Base-by-base conservation (phyloP, 2,329 filamentous ascomycete genomes). In the Talaromyces sp. region DNA sequence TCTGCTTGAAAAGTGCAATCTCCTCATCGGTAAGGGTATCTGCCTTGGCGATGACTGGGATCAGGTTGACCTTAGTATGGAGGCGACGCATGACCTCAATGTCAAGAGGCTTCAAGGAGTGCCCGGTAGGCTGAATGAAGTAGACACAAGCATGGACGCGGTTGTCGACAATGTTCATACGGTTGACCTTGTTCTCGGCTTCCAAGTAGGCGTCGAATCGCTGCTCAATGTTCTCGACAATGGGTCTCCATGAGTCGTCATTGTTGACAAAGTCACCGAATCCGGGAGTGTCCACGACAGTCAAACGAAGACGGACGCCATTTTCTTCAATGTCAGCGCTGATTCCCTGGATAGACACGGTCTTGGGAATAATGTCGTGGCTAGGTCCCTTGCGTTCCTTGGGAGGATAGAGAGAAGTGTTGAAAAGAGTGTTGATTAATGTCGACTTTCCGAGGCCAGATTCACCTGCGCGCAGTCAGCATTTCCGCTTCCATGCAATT, bases 251-350 rank as follows among this genome's bases (percentile, higher is more conserved):
- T 28, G 94, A 99, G 78, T 97, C 94, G 70, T 97, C 94, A 74
- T 99, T 99, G 88, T 99, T 99, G 73, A 99, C 94, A 72, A 97
- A 99, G 79, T 99, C 94, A 70, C 94, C 94, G 69, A 99, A 99
- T 63, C 94, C 94, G 43, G 94, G 94, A 9, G 94, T 99, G 68
- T 99, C 94, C 64, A 99, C 94, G 55, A 99, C 94, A 11, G 93
- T 99, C 74, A 99, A 78, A 61, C 94, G 90, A 64, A 99, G 87
- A 72, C 94, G 92, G 61, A 99, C 94, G 64, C 94, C 94, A 64
- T 96, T 96, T 81, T 99, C 94, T 79, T 99, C 94, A 66, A 99
- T 99, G 68, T 96, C 91, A 64, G 91, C 89, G 72, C 91, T 96
- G 76, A 95, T 96, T 21, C 91, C 94, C 77, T 96, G 90, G 63